Evolutionary conservation across 2,329 filamentous ascomycete species (phyloP).

Genomic region (Colletotrichum sp.): DNA sequence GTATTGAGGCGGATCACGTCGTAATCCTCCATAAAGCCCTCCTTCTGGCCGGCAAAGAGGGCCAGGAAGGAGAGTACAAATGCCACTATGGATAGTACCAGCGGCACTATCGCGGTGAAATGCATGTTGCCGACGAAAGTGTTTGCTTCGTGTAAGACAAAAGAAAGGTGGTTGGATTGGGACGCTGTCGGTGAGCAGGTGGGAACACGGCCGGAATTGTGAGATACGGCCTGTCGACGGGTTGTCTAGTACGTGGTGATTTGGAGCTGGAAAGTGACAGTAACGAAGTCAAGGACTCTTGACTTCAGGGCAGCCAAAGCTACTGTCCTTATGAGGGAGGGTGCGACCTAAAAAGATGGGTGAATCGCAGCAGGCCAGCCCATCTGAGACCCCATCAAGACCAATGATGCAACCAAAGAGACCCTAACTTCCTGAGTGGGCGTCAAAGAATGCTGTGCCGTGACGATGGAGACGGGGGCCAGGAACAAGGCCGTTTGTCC

Average conservation of each 20-base stretch:
- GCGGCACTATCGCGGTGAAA: slow-evolving; percentile 38
- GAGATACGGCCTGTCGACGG: background rate
- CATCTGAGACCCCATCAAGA: background rate
- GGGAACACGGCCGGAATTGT: background rate
- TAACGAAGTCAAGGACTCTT: background rate
- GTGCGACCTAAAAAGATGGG: background rate
- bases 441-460: background rate
- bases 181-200: background rate
- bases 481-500: background rate
- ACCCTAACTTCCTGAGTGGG: background rate
- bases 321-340: background rate
- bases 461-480: background rate
- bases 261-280: background rate
- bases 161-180: background rate
- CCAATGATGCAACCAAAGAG: slow-evolving; percentile 19
- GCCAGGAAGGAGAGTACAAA: slow-evolving; percentile 44
- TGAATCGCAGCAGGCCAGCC: slow-evolving; percentile 3
- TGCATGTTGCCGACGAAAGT: slow-evolving; percentile 20
- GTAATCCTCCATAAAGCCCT: slow-evolving; percentile 49
- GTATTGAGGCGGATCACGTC: slow-evolving; percentile 44
- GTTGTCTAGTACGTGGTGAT: background rate
- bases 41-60: slow-evolving; percentile 43
- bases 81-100: slow-evolving; percentile 40
- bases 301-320: background rate
- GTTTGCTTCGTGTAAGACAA: background rate